Evolutionary conservation across 208 protist genomes (phyloP).

Genomic region (Acanthamoeba castellanii): DNA sequence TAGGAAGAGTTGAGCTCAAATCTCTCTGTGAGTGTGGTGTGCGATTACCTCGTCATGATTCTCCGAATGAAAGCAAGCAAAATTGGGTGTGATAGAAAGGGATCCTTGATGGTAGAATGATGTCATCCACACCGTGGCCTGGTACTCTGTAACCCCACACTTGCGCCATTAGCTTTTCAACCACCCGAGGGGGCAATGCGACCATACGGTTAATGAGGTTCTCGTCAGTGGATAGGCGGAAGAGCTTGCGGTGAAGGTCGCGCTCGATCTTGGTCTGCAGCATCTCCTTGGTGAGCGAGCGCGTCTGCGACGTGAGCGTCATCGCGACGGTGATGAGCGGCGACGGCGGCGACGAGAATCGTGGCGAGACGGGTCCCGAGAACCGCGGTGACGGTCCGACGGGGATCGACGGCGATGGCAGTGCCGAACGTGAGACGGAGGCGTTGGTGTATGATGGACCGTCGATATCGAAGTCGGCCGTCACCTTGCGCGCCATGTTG

Average conservation of each 20-base stretch:
- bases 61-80: constrained; percentile 49
- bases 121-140: constrained; percentile 64
- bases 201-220: constrained; percentile 46
- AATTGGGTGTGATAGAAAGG: constrained; percentile 58
- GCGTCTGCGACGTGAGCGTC: constrained; percentile 52
- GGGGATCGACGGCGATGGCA: constrained; percentile 32
- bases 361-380: constrained; percentile 4
- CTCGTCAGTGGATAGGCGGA: constrained; percentile 65
- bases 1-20: background rate
- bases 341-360: constrained; percentile 63
- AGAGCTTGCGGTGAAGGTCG: constrained; percentile 65
- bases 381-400: constrained; percentile 34
- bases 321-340: constrained; percentile 39
- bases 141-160: constrained; percentile 36
- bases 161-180: too few relatives aligned
- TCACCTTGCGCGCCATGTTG: constrained; percentile 7
- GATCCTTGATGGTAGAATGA: constrained; percentile 53
- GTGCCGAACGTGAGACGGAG: constrained; percentile 14
- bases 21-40: background rate
- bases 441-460: background rate
- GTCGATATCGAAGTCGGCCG: constrained; percentile 51
- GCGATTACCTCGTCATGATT: background rate
- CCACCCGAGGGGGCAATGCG: background rate
- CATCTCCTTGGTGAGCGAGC: constrained; percentile 60
- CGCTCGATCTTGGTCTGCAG: constrained; percentile 39